A percentile compares a stretch with the other conserved stretches of the same genome.
Conservation (phyloP, 257 asterid species). For the Salvia rosmarinus region DNA sequence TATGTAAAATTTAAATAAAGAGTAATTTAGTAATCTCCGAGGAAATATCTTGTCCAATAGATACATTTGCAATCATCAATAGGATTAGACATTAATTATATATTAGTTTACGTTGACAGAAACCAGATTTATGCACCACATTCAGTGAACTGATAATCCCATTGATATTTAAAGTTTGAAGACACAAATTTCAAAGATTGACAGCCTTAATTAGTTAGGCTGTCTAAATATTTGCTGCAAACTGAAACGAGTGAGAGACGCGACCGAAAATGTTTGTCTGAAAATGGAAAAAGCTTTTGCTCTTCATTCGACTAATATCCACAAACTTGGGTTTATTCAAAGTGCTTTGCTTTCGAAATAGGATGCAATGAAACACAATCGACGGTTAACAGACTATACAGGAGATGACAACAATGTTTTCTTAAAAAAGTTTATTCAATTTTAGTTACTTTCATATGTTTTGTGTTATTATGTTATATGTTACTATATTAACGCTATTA, state of each 20-base stretch:
- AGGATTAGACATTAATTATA: neutral
- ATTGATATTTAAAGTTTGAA: constrained; percentile 12
- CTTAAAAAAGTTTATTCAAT: neutral
- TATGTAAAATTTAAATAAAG: neutral
- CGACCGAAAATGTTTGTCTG: constrained; percentile 25
- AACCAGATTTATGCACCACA: constrained; percentile 14
- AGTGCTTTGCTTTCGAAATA: neutral
- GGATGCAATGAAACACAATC: neutral
- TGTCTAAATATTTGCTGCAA: constrained; percentile 27
- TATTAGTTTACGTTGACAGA: neutral
- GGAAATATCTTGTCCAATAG: constrained; percentile 12
- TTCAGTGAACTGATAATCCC: constrained; percentile 41
- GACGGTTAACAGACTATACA: neutral
- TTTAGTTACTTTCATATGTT: neutral
- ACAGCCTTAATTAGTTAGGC: constrained; percentile 18
- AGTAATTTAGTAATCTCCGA: neutral
- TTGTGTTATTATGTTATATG: too few relatives aligned
- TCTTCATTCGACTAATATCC: neutral
- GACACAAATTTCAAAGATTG: neutral
- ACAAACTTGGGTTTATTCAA: constrained; percentile 24
- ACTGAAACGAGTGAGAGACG: constrained; percentile 2
- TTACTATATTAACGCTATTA: too few relatives aligned
- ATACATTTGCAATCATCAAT: constrained; percentile 4
- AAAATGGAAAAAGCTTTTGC: constrained; percentile 12
- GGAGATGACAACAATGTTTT: neutral